Percentiles rank a stretch among this genome's conserved stretches.
Evolutionary conservation across 257 asterid genomes (phyloP).

Genomic region (Nicotiana paniculata): DNA sequence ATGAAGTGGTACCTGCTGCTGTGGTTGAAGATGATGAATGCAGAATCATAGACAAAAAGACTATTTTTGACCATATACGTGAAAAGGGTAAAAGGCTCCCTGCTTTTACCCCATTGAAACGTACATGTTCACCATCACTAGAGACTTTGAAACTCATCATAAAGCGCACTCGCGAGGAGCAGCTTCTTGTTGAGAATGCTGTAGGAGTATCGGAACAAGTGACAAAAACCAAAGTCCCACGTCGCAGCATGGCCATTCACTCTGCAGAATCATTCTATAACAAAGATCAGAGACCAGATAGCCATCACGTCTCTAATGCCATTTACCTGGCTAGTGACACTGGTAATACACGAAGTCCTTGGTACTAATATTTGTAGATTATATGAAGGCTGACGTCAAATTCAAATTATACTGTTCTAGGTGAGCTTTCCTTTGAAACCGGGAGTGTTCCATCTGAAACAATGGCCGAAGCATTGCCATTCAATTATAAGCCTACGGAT

Average conservation of each 20-base stretch:
- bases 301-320: conserved; percentile 15
- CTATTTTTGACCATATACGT: conserved; percentile 79
- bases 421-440: conserved; percentile 14
- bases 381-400: neutral
- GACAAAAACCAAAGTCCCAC: conserved; percentile 20
- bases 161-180: conserved; percentile 76
- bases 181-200: conserved; percentile 36
- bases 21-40: conserved; percentile 64
- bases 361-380: neutral
- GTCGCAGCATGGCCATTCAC: conserved; percentile 15
- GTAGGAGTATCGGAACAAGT: conserved; percentile 34
- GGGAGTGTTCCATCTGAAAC: conserved; percentile 20
- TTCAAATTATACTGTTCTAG: conserved; percentile 12
- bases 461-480: conserved; percentile 25
- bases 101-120: conserved; percentile 33
- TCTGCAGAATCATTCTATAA: conserved; percentile 20
- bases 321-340: conserved; percentile 20
- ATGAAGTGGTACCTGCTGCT: conserved; percentile 33
- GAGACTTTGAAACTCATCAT: conserved; percentile 61
- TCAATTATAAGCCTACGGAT: conserved; percentile 29
- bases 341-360: conserved; percentile 29
- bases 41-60: conserved; percentile 56
- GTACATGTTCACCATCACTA: conserved; percentile 47
- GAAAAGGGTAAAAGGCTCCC: conserved; percentile 76
- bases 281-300: conserved; percentile 15